phyloP scores from a whole-genome alignment of 2,329 filamentous ascomycete genomes.

The Alternaria consortialis region DNA sequence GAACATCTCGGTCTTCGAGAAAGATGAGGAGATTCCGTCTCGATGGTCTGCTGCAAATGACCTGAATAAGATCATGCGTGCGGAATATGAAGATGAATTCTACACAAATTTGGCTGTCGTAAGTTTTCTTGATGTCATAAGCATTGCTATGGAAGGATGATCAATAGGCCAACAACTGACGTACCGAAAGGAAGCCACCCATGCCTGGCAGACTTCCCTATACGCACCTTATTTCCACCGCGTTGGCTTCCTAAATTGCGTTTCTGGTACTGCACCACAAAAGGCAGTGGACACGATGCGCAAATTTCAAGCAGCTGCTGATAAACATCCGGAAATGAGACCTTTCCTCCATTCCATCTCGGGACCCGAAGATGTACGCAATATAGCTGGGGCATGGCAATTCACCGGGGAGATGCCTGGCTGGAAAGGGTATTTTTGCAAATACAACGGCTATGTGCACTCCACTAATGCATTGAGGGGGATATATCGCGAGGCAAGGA shows the following conservation, averaged over 20 bases:
- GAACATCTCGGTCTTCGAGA: constrained; percentile 43
- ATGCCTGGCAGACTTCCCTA: constrained; percentile 62
- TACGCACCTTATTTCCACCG: constrained; percentile 64
- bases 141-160: not conserved
- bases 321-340: constrained; percentile 53
- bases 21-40: constrained; percentile 56
- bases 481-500: constrained; percentile 55
- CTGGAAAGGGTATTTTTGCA: constrained; percentile 69
- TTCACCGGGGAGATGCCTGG: constrained; percentile 58
- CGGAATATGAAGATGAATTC: constrained; percentile 66
- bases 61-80: constrained; percentile 69
- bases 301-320: constrained; percentile 54
- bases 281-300: constrained; percentile 60
- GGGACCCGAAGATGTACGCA: constrained; percentile 52
- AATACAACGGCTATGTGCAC: constrained; percentile 66
- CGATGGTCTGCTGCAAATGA: constrained; percentile 66
- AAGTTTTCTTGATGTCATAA: constrained; percentile 22
- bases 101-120: constrained; percentile 65
- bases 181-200: constrained; percentile 57
- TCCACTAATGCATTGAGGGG: constrained; percentile 62
- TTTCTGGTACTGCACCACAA: constrained; percentile 58
- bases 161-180: not conserved
- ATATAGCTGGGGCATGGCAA: constrained; percentile 55
- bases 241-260: constrained; percentile 62
- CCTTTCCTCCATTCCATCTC: constrained; percentile 39